These are phyloP conservation scores for Candolleomyces eurysporus DNA, from an alignment of 768 basidiomycete genomes.

Conservation along the genomic window DNA sequence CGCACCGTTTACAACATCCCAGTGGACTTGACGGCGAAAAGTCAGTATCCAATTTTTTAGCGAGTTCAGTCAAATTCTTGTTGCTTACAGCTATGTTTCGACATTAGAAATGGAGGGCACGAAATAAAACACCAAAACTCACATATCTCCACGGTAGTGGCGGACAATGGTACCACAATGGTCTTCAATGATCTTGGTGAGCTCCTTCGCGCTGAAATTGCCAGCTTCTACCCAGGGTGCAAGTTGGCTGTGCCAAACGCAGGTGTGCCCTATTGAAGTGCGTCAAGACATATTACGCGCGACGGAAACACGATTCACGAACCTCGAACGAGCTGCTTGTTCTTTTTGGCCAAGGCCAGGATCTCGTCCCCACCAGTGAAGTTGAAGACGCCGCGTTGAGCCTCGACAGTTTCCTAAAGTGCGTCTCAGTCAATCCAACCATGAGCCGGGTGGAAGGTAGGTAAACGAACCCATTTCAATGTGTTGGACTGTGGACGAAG, in stretches of 20 bases:
- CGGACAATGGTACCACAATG: constrained; percentile 49
- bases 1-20: constrained; percentile 53
- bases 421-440: not conserved
- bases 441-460: not conserved
- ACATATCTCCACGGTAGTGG: constrained; percentile 55
- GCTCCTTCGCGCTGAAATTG: constrained; percentile 36
- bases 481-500: constrained; percentile 33
- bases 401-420: constrained; percentile 51
- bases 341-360: constrained; percentile 41
- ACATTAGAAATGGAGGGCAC: not conserved
- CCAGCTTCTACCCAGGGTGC: constrained; percentile 48
- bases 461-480: constrained; percentile 51
- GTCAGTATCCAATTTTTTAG: not conserved
- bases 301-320: not conserved
- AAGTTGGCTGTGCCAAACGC: constrained; percentile 54
- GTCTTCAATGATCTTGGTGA: constrained; percentile 42
- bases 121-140: constrained; percentile 3
- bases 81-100: constrained; percentile 15
- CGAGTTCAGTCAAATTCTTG: not conserved
- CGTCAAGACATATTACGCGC: not conserved
- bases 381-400: constrained; percentile 45
- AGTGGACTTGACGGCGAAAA: constrained; percentile 30
- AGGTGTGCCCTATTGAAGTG: constrained; percentile 36
- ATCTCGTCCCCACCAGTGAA: constrained; percentile 47
- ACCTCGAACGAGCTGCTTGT: constrained; percentile 48